Conservation (phyloP, 768 basidiomycete genomes). For the Russula olivacea region DNA sequence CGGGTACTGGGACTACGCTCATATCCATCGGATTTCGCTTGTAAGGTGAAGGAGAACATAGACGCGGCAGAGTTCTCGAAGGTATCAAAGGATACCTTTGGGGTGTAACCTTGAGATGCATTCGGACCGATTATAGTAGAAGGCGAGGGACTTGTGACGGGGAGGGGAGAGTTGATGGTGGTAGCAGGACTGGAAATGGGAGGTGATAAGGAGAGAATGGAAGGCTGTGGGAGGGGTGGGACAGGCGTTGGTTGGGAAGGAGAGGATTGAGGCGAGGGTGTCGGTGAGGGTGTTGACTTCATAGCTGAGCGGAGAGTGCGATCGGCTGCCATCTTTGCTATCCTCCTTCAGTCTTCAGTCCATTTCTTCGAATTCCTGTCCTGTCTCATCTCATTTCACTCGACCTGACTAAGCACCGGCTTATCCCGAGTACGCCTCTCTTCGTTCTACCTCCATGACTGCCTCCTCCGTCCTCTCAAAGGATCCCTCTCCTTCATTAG, state of each 20-base stretch:
- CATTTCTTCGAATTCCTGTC: too few relatives aligned
- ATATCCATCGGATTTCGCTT: slow-evolving; percentile 81
- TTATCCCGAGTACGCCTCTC: background rate
- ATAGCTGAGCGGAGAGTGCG: slow-evolving; percentile 47
- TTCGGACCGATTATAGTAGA: slow-evolving; percentile 28
- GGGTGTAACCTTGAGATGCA: slow-evolving; percentile 37
- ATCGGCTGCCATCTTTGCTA: too few relatives aligned
- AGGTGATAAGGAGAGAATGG: background rate
- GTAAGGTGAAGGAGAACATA: slow-evolving; percentile 86
- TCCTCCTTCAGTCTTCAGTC: too few relatives aligned
- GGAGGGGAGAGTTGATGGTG: slow-evolving; percentile 1
- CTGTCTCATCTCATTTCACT: background rate
- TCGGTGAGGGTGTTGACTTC: slow-evolving; percentile 34
- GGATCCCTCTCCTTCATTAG: slow-evolving; percentile 4
- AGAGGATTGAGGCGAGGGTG: slow-evolving; percentile 22
- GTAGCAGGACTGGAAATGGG: slow-evolving; percentile 5
- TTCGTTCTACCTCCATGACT: slow-evolving; percentile 13
- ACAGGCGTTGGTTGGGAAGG: slow-evolving; percentile 15
- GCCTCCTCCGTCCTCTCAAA: slow-evolving; percentile 1
- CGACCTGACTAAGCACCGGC: background rate
- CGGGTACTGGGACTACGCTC: slow-evolving; percentile 68
- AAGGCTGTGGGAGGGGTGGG: background rate
- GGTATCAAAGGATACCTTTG: slow-evolving; percentile 82
- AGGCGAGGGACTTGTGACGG: slow-evolving; percentile 3
- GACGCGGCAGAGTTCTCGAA: slow-evolving; percentile 74